A percentile compares a stretch with the other conserved stretches of the same genome.
These are phyloP conservation scores for Crithidia mellificae DNA, from an alignment of 208 protist species.

Conservation along the genomic window DNA sequence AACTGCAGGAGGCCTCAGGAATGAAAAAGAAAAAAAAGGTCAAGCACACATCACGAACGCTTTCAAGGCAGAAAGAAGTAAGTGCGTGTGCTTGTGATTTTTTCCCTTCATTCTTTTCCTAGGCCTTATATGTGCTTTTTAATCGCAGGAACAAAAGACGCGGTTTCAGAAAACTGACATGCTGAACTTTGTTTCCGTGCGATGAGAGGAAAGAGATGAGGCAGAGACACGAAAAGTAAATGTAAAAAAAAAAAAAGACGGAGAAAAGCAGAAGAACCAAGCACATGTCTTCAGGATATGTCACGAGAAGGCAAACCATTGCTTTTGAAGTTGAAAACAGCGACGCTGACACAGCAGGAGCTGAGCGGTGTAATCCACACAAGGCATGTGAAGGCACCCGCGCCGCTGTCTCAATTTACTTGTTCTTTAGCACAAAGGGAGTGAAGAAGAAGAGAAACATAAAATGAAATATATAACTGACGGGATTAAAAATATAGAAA, in stretches of 20 bases:
- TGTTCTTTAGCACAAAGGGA: not conserved
- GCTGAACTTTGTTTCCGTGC: no score
- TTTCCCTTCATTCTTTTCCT: no score
- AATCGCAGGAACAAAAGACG: no score
- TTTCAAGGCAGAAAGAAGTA: no score
- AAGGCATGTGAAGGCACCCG: not conserved
- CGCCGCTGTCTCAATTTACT: constrained; percentile 5
- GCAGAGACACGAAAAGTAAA: not conserved
- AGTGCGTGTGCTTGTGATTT: no score
- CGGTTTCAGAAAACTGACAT: no score
- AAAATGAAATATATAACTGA: constrained; percentile 1
- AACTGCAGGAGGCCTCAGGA: no score
- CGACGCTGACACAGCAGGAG: not conserved
- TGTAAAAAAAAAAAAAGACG: not conserved
- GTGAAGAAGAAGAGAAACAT: not conserved
- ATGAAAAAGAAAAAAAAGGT: no score
- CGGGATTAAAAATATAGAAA: not conserved
- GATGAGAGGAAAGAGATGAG: no score
- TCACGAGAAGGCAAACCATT: not conserved
- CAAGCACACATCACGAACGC: no score
- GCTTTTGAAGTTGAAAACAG: constrained; percentile 17
- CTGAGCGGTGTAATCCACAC: not conserved
- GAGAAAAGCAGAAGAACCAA: not conserved
- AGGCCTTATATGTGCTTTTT: no score
- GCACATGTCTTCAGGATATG: not conserved